These are phyloP conservation scores for Coniosporium tulheliwenetii DNA, from an alignment of 2,329 filamentous ascomycete species.

Conservation along the genomic window DNA sequence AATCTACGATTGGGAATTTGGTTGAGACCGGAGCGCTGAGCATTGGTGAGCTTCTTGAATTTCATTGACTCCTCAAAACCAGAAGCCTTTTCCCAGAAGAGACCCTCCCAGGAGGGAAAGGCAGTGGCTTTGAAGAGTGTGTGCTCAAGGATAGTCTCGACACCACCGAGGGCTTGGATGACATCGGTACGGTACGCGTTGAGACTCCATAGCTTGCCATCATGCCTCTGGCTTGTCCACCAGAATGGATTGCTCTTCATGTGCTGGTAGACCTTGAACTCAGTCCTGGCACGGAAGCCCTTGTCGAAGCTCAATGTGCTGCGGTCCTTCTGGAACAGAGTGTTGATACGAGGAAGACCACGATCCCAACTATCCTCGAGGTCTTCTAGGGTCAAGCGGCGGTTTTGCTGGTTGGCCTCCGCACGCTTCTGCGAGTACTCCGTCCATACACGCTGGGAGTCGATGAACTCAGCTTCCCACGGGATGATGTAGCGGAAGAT, in stretches of 20 bases:
- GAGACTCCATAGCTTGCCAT: conserved; percentile 94
- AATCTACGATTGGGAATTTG: conserved; percentile 98
- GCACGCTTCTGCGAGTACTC: conserved; percentile 97
- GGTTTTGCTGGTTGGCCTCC: conserved; percentile 94
- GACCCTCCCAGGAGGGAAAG: conserved; percentile 91
- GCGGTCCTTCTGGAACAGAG: conserved; percentile 94
- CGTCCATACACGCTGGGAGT: conserved; percentile 97
- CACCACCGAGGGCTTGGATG: conserved; percentile 88
- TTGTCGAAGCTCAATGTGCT: conserved; percentile 97
- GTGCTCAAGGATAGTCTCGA: conserved; percentile 95
- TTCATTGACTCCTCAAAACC: conserved; percentile 54
- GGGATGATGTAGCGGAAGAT: conserved; percentile 99
- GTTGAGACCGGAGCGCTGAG: conserved; percentile 89
- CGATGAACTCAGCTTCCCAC: conserved; percentile 98
- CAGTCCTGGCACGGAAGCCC: conserved; percentile 84
- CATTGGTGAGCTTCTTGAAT: conserved; percentile 97
- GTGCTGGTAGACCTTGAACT: conserved; percentile 96
- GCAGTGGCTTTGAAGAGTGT: conserved; percentile 94
- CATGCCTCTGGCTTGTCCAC: conserved; percentile 97
- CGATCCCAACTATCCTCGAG: conserved; percentile 98
- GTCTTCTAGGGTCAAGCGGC: conserved; percentile 85
- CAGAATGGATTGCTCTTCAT: conserved; percentile 99
- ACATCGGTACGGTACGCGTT: conserved; percentile 94
- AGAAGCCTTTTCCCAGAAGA: conserved; percentile 67
- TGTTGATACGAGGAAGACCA: conserved; percentile 94